These are phyloP conservation scores for Protea cynaroides DNA, from an alignment of 164 flowering plant species.

Conservation along the genomic window DNA sequence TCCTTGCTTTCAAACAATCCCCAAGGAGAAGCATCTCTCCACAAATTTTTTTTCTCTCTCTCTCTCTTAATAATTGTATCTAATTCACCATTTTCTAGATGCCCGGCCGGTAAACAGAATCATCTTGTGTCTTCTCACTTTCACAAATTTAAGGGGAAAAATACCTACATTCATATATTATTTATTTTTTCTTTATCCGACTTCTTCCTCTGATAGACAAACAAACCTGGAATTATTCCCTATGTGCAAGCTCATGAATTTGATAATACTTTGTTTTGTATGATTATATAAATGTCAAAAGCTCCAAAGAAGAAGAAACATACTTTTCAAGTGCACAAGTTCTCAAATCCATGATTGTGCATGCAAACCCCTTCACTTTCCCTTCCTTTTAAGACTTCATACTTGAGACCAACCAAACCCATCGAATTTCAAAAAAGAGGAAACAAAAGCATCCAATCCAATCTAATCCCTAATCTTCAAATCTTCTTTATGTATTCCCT, in stretches of 20 bases:
- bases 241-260: slow-evolving; percentile 2
- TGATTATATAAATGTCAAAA: slow-evolving; percentile 12
- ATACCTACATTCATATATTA: no score
- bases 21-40: slow-evolving; percentile 43
- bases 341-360: slow-evolving; percentile 19
- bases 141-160: no score
- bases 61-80: slow-evolving; percentile 27
- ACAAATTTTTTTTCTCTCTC: slow-evolving; percentile 14
- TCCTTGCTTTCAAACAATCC: slow-evolving; percentile 53
- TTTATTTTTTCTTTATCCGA: neutral
- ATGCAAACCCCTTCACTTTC: neutral
- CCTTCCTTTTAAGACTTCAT: neutral
- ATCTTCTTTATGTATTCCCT: neutral
- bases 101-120: slow-evolving; percentile 77
- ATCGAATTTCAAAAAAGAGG: slow-evolving; percentile 7
- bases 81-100: slow-evolving; percentile 35
- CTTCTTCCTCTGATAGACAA: neutral
- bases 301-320: slow-evolving; percentile 10
- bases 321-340: slow-evolving; percentile 20
- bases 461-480: slow-evolving; percentile 5
- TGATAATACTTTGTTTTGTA: neutral
- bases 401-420: slow-evolving; percentile 9
- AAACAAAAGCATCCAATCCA: slow-evolving; percentile 16
- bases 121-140: slow-evolving; percentile 24
- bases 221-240: slow-evolving; percentile 10